These are phyloP conservation scores for Aspergillus pseudoglaucus DNA, from an alignment of 2,329 filamentous ascomycete genomes.

Conservation along the genomic window DNA sequence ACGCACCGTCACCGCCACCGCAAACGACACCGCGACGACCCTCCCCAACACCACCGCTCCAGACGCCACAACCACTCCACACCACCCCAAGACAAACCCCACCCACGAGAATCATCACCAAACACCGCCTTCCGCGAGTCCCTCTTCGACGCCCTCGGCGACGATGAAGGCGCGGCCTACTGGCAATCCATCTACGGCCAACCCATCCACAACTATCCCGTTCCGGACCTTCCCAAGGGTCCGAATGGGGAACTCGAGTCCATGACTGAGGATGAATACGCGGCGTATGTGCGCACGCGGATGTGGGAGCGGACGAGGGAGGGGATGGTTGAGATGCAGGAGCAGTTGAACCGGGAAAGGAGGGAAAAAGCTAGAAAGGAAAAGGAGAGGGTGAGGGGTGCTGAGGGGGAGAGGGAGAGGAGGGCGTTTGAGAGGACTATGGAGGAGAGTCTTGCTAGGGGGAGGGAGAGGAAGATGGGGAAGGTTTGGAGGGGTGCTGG, in stretches of 20 bases:
- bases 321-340: slow-evolving; percentile 70
- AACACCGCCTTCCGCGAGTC: slow-evolving; percentile 83
- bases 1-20: background rate
- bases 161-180: slow-evolving; percentile 91
- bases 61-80: slow-evolving; percentile 6
- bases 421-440: slow-evolving; percentile 54
- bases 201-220: slow-evolving; percentile 74
- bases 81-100: background rate
- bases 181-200: slow-evolving; percentile 98
- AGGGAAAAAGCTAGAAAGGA: slow-evolving; percentile 47
- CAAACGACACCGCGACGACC: slow-evolving; percentile 2
- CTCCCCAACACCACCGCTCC: slow-evolving; percentile 8
- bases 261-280: slow-evolving; percentile 93
- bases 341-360: slow-evolving; percentile 51
- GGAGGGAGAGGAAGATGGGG: slow-evolving; percentile 51
- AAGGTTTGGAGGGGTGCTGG: slow-evolving; percentile 52
- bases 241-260: slow-evolving; percentile 58
- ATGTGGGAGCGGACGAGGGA: slow-evolving; percentile 97
- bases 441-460: slow-evolving; percentile 61
- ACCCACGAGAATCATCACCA: slow-evolving; percentile 47
- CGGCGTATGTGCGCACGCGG: slow-evolving; percentile 69
- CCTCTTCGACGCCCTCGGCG: slow-evolving; percentile 91
- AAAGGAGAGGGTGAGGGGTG: slow-evolving; percentile 49
- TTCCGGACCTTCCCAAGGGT: slow-evolving; percentile 43
- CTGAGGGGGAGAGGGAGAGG: slow-evolving; percentile 42